These are phyloP conservation scores for Neospora caninum DNA, from an alignment of 169 alveolate genomes.

Conservation along the genomic window DNA sequence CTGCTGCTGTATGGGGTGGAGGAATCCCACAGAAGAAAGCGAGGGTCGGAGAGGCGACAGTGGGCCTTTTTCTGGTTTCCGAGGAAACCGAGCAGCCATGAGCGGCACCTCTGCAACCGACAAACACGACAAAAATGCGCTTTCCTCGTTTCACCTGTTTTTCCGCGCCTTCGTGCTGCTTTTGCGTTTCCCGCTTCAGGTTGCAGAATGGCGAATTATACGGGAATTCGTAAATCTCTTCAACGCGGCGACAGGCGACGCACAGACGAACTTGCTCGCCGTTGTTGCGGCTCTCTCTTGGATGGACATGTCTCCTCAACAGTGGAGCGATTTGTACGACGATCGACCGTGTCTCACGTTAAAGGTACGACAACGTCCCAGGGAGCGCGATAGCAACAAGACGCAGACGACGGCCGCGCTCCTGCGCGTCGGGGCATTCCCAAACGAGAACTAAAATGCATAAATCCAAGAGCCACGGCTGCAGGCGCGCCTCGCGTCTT, in stretches of 20 bases:
- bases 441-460: neutral
- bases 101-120: too few relatives aligned
- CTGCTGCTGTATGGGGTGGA: too few relatives aligned
- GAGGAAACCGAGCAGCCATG: too few relatives aligned
- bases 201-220: neutral
- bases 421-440: neutral
- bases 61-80: too few relatives aligned
- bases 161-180: too few relatives aligned
- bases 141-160: too few relatives aligned
- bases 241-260: slow-evolving; percentile 89
- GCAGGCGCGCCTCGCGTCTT: too few relatives aligned
- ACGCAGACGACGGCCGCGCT: neutral
- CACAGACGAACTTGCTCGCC: slow-evolving; percentile 83
- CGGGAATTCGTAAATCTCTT: slow-evolving; percentile 64
- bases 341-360: slow-evolving; percentile 79
- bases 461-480: neutral
- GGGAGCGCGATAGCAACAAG: neutral
- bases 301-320: slow-evolving; percentile 73
- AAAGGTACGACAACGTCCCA: slow-evolving; percentile 50
- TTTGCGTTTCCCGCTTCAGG: neutral
- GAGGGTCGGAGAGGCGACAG: too few relatives aligned
- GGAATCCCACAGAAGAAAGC: too few relatives aligned
- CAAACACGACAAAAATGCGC: too few relatives aligned
- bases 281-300: slow-evolving; percentile 78
- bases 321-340: slow-evolving; percentile 78